phyloP scores from a whole-genome alignment of 2,329 filamentous ascomycete species.

The Macroventuria anomochaeta region DNA sequence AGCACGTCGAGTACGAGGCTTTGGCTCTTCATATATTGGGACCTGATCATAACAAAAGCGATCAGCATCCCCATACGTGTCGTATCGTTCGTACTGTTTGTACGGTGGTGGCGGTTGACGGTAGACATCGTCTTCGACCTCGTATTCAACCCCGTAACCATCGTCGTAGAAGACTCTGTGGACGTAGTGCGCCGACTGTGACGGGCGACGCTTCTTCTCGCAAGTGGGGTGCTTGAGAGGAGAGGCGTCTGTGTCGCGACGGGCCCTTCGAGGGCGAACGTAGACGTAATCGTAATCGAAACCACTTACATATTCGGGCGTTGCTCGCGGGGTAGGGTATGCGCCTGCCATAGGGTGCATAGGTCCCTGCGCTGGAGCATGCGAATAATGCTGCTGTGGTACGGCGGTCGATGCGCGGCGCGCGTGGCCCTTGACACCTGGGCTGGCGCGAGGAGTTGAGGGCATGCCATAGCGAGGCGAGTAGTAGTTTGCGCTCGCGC shows the following conservation, averaged over 20 bases:
- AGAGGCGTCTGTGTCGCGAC: constrained; percentile 47
- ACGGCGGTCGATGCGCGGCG: constrained; percentile 63
- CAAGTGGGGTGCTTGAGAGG: constrained; percentile 51
- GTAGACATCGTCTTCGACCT: constrained; percentile 54
- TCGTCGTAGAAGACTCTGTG: constrained; percentile 63
- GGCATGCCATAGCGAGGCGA: constrained; percentile 61
- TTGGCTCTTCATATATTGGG: constrained; percentile 54
- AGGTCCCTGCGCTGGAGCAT: constrained; percentile 42
- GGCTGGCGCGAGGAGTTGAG: constrained; percentile 50
- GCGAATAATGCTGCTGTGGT: constrained; percentile 52
- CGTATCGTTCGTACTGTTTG: constrained; percentile 58
- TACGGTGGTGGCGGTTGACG: constrained; percentile 57
- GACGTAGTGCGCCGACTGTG: constrained; percentile 61
- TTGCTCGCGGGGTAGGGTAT: constrained; percentile 60
- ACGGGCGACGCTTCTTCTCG: constrained; percentile 58
- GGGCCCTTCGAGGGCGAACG: constrained; percentile 51
- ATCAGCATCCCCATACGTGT: constrained; percentile 65
- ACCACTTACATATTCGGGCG: constrained; percentile 70
- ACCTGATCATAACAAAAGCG: constrained; percentile 57
- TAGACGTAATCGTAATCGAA: constrained; percentile 60
- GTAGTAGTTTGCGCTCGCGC: constrained; percentile 56
- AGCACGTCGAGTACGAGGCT: constrained; percentile 60
- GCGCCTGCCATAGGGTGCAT: constrained; percentile 53
- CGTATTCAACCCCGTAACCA: constrained; percentile 56
- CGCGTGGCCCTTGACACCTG: constrained; percentile 57